A percentile compares a stretch with the other conserved stretches of the same genome.
Conservation (phyloP, 75 land plant genomes). For the Pinus tabuliformis region DNA sequence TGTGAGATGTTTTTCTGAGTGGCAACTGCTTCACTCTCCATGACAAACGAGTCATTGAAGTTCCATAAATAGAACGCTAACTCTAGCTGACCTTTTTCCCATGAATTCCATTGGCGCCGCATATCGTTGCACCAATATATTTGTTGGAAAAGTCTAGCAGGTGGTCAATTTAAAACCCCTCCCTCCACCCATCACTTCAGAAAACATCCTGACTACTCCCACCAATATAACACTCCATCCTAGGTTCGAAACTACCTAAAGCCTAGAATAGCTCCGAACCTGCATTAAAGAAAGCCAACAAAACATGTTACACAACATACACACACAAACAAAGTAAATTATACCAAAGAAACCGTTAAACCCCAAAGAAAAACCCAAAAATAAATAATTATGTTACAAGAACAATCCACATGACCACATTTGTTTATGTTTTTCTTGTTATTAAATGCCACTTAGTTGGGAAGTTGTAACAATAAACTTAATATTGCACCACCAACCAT, state of each 20-base stretch:
- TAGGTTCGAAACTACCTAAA: too few relatives aligned
- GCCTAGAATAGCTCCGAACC: too few relatives aligned
- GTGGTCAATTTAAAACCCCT: constrained; percentile 56
- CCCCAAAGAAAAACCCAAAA: too few relatives aligned
- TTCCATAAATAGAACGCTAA: neutral
- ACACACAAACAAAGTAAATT: neutral
- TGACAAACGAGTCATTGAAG: neutral
- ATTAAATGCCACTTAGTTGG: too few relatives aligned
- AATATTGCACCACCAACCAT: too few relatives aligned
- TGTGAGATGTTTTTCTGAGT: neutral
- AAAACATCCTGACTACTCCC: neutral
- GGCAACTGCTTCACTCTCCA: constrained; percentile 1
- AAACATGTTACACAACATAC: neutral
- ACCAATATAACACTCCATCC: neutral
- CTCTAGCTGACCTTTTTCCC: neutral
- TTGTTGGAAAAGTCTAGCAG: constrained; percentile 65
- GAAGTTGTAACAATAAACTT: too few relatives aligned
- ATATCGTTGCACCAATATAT: constrained; percentile 37
- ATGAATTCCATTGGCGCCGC: neutral
- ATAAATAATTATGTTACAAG: too few relatives aligned
- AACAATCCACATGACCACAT: too few relatives aligned
- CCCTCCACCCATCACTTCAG: neutral
- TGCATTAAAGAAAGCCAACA: neutral
- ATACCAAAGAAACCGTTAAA: neutral
- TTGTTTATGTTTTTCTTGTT: too few relatives aligned